A percentile compares a stretch with the other conserved stretches of the same genome.
phyloP scores from a whole-genome alignment of 2,329 filamentous ascomycete genomes.

The Colletotrichum chlorophyti region DNA sequence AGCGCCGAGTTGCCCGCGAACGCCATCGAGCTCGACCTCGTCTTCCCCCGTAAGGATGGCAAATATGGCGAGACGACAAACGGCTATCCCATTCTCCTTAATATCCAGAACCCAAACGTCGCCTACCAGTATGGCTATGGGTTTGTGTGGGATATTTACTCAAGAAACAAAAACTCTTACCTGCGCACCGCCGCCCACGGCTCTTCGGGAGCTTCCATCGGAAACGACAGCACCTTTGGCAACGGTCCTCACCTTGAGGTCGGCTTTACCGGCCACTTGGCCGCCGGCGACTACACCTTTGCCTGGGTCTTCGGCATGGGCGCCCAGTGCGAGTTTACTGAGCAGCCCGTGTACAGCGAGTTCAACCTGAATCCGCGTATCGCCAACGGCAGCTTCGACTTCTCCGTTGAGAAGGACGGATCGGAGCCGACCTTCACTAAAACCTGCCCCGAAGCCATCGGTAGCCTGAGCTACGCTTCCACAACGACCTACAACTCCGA shows the following conservation, averaged over 20 bases:
- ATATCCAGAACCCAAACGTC: slow-evolving; percentile 24
- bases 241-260: slow-evolving; percentile 21
- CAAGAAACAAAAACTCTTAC: slow-evolving; percentile 21
- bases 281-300: slow-evolving; percentile 27
- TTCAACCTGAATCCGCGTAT: slow-evolving; percentile 26
- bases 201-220: slow-evolving; percentile 13
- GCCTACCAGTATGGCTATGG: slow-evolving; percentile 28
- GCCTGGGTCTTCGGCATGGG: slow-evolving; percentile 25
- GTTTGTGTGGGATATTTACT: slow-evolving; percentile 27
- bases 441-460: slow-evolving; percentile 22
- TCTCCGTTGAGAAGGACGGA: slow-evolving; percentile 17
- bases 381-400: slow-evolving; percentile 27
- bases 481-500: slow-evolving; percentile 26
- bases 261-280: slow-evolving; percentile 20
- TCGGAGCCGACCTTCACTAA: slow-evolving; percentile 25
- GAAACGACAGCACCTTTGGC: slow-evolving; percentile 22
- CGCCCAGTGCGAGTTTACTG: slow-evolving; percentile 24
- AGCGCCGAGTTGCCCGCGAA: slow-evolving; percentile 24
- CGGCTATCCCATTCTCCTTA: slow-evolving; percentile 26
- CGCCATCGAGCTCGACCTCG: slow-evolving; percentile 27
- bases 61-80: slow-evolving; percentile 21
- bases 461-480: slow-evolving; percentile 22
- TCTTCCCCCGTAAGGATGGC: slow-evolving; percentile 26
- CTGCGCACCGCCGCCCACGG: slow-evolving; percentile 26
- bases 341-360: slow-evolving; percentile 25